Conservation (phyloP, 169 alveolate genomes). For the Amoebophrya sp. region DNA sequence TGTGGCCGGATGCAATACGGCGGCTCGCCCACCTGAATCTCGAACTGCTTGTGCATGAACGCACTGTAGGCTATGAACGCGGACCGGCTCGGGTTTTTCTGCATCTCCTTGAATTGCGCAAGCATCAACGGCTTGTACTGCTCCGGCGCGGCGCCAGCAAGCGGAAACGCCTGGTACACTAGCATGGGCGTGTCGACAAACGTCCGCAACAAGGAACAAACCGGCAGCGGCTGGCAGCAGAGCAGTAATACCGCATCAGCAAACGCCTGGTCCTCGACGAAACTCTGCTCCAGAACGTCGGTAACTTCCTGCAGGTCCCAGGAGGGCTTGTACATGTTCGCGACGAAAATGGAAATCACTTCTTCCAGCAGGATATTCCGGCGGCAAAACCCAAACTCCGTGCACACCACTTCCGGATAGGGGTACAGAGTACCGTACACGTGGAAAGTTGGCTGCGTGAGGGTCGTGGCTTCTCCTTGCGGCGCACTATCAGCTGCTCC, state of each 20-base stretch:
- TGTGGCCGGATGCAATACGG: neutral
- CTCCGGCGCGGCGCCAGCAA: neutral
- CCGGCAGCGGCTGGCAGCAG: conserved; percentile 19
- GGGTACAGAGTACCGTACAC: neutral
- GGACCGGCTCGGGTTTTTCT: neutral
- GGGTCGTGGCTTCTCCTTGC: neutral
- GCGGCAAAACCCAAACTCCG: neutral
- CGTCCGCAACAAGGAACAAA: neutral
- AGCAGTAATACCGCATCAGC: neutral
- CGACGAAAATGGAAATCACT: neutral
- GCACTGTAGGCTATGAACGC: neutral
- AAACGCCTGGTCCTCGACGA: neutral
- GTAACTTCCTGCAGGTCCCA: neutral
- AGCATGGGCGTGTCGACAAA: neutral
- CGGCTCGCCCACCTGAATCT: neutral
- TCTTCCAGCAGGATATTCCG: neutral
- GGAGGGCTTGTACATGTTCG: neutral
- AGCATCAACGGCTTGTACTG: neutral
- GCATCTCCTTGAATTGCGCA: neutral
- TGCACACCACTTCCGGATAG: neutral
- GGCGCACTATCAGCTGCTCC: too few species aligned
- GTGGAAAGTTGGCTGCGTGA: neutral
- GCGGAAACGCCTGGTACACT: neutral
- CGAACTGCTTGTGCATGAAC: neutral
- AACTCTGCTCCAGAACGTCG: neutral